A percentile compares a stretch with the other conserved stretches of the same genome.
phyloP scores from a whole-genome alignment of 352 stramenopile species.

The Phytopythium oedochilum region DNA sequence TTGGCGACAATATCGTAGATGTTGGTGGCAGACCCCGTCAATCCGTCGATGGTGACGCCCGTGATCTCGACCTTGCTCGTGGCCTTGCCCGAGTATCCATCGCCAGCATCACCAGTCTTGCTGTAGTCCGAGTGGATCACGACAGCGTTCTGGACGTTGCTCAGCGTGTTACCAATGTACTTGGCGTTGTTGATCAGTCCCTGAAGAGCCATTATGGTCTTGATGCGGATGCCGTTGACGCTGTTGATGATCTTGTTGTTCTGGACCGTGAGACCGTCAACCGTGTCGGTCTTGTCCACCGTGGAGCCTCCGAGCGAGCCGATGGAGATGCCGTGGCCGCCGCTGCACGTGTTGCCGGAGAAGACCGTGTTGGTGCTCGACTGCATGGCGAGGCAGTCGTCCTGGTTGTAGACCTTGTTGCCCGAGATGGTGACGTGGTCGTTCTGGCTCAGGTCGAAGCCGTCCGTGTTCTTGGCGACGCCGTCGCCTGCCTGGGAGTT shows the following conservation, averaged over 20 bases:
- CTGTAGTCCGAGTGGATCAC: conserved; percentile 26
- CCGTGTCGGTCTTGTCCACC: conserved; percentile 13
- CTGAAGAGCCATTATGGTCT: too few species aligned
- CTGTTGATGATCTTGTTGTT: conserved; percentile 27
- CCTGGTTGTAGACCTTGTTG: conserved; percentile 19
- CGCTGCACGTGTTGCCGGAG: conserved; percentile 10
- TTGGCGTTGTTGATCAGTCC: too few species aligned
- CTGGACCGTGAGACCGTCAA: conserved; percentile 17
- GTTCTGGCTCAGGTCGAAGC: conserved; percentile 21
- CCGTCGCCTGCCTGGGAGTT: conserved; percentile 15
- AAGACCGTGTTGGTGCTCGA: conserved; percentile 18
- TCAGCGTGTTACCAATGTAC: conserved; percentile 11
- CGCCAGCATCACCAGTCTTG: conserved; percentile 25
- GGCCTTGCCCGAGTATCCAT: conserved; percentile 12
- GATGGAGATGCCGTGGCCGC: conserved; percentile 23
- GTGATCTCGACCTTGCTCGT: conserved; percentile 23
- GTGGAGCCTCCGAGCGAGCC: conserved; percentile 19
- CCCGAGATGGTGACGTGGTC: conserved; percentile 17
- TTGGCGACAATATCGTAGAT: conserved; percentile 27
- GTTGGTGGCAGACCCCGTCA: conserved; percentile 23
- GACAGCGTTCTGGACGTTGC: conserved; percentile 21
- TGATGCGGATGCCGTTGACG: too few species aligned
- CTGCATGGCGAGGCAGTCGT: conserved; percentile 26
- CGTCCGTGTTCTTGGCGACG: conserved; percentile 29
- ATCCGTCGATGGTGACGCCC: conserved; percentile 14